phyloP scores from a whole-genome alignment of 768 basidiomycete species.

The Neoboletus brunneissimus region DNA sequence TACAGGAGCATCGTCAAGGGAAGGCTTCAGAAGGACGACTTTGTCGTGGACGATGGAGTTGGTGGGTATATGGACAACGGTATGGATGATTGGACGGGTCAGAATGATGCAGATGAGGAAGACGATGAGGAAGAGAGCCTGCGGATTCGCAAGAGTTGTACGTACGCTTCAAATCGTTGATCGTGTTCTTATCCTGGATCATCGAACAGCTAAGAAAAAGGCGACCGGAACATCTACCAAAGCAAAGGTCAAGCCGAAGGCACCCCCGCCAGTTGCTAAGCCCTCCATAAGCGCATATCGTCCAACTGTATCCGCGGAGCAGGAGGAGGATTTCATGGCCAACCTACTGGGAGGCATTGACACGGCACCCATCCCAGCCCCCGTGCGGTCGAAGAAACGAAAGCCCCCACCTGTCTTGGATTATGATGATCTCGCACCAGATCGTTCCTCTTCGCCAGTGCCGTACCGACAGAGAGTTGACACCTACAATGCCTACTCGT shows the following conservation, averaged over 20 bases:
- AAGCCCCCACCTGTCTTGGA: constrained; percentile 56
- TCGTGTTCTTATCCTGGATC: constrained; percentile 5
- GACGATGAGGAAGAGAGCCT: constrained; percentile 44
- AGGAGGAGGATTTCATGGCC: constrained; percentile 90
- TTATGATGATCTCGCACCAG: constrained; percentile 28
- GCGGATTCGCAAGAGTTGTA: constrained; percentile 41
- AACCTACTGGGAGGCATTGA: constrained; percentile 75
- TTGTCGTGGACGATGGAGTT: constrained; percentile 92
- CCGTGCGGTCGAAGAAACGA: constrained; percentile 53
- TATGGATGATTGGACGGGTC: constrained; percentile 87
- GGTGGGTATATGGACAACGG: constrained; percentile 94
- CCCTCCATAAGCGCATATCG: constrained; percentile 80
- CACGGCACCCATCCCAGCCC: constrained; percentile 38
- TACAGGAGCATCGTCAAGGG: constrained; percentile 83
- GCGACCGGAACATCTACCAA: constrained; percentile 23
- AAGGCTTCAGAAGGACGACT: constrained; percentile 84
- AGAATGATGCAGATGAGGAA: constrained; percentile 52
- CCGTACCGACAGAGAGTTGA: constrained; percentile 34
- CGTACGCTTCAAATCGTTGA: constrained; percentile 10
- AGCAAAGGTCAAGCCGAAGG: constrained; percentile 42
- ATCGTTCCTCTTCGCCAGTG: constrained; percentile 40
- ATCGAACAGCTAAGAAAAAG: constrained; percentile 30
- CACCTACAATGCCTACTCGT: constrained; percentile 38
- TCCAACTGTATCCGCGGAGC: constrained; percentile 66
- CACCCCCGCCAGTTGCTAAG: constrained; percentile 47